phyloP scores from a whole-genome alignment of 306 rosid genomes.

The Ochetophila trinervis region DNA sequence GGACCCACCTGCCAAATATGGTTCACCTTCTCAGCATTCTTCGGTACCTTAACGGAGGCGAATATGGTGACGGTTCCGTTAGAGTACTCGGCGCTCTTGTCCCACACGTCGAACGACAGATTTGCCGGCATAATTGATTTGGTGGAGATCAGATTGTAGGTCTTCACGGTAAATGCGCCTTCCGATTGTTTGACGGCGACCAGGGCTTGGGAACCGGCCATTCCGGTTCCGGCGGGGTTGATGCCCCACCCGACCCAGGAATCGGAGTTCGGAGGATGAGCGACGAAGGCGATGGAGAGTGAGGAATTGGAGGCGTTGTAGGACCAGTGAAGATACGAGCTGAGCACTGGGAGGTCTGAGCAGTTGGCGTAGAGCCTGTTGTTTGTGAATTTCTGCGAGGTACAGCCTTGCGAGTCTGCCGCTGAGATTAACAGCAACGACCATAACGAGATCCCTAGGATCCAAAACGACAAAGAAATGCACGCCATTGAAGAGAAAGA shows the following conservation, averaged over 20 bases:
- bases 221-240: slow-evolving; percentile 48
- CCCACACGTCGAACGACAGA: neutral
- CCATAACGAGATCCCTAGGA: slow-evolving; percentile 20
- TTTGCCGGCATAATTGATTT: neutral
- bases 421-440: slow-evolving; percentile 27
- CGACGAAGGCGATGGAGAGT: slow-evolving; percentile 57
- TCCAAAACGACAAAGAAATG: neutral
- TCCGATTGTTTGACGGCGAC: slow-evolving; percentile 33
- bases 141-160: slow-evolving; percentile 41
- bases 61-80: neutral
- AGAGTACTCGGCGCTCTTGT: neutral
- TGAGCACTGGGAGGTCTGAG: slow-evolving; percentile 44
- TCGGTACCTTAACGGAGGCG: neutral
- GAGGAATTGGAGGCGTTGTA: slow-evolving; percentile 51
- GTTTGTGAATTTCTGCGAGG: slow-evolving; percentile 34
- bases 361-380: slow-evolving; percentile 46
- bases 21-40: neutral
- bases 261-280: slow-evolving; percentile 20
- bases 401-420: slow-evolving; percentile 36
- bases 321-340: slow-evolving; percentile 54
- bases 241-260: slow-evolving; percentile 83
- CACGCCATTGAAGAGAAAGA: slow-evolving; percentile 34
- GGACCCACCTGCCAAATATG: slow-evolving; percentile 1
- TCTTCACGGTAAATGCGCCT: slow-evolving; percentile 11
- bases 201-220: slow-evolving; percentile 57